Conservation (phyloP, 2,329 filamentous ascomycete species). For the Knufia fluminis region DNA sequence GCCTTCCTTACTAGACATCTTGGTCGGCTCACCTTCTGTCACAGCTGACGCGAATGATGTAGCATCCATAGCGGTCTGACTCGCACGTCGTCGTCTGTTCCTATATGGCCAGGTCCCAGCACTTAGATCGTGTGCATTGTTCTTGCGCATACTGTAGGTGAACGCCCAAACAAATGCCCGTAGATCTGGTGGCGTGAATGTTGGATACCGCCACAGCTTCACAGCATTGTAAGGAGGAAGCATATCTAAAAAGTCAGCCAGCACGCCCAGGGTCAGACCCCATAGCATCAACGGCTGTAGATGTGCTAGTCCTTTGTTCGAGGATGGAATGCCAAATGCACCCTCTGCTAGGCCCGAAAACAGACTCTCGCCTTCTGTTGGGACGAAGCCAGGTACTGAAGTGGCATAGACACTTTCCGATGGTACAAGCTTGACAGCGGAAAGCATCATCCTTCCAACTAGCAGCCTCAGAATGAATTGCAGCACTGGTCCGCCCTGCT, state of each 20-base stretch:
- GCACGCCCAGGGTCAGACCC: constrained; percentile 58
- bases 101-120: constrained; percentile 25
- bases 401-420: constrained; percentile 52
- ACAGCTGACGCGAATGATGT: constrained; percentile 22
- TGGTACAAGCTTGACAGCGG: constrained; percentile 53
- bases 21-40: constrained; percentile 12
- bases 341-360: constrained; percentile 18
- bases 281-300: constrained; percentile 51
- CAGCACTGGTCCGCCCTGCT: constrained; percentile 45
- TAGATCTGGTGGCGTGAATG: constrained; percentile 56
- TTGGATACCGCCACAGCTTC: constrained; percentile 58
- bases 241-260: constrained; percentile 59
- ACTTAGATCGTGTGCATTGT: constrained; percentile 35
- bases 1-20: constrained; percentile 23
- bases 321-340: constrained; percentile 17
- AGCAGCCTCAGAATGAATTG: constrained; percentile 47
- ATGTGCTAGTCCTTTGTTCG: constrained; percentile 22
- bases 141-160: constrained; percentile 48
- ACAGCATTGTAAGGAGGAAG: constrained; percentile 55
- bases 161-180: constrained; percentile 50
- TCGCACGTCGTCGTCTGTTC: constrained; percentile 23
- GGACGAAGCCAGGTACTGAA: constrained; percentile 43
- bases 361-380: constrained; percentile 23
- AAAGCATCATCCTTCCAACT: constrained; percentile 59
- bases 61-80: constrained; percentile 29